Evolutionary conservation across 2,329 filamentous ascomycete species (phyloP), one percentile per base, ranked within the genome.

Genomic region (Metarhizium humberi): DNA sequence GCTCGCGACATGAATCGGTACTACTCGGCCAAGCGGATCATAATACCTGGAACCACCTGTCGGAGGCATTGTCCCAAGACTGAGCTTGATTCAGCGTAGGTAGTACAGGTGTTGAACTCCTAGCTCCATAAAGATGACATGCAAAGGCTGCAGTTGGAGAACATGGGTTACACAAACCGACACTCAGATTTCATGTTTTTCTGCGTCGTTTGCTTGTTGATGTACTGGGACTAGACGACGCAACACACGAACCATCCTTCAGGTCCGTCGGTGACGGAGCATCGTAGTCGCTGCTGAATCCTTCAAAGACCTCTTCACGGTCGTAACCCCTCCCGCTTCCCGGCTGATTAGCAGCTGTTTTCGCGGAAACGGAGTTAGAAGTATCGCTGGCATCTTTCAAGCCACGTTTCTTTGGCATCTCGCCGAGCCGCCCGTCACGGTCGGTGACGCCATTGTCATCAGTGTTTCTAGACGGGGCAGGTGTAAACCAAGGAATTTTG

Each of bases 401-500:
- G 63, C 85, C 85, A 64, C 92, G 87, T 73, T 95, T 89, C 72
- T 84, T 86, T 46, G 82, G 83, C 85, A 95, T 96, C 71, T 96
- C 90, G 18, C 92, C 92, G 0, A 95, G 75, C 61, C 84, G 81
- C 13, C 91, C 91, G 58, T 88, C 81, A 50, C 91, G 82, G 5
- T 89, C 88, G 58, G 85, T 82, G n/a, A 86, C 73, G 42, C 71
- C 73, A 36, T 74, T 74, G 11, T 73, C 72, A 14, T 73, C 75
- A 6, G 75, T 75, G 10, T 81, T 79, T 3, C 74, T 73, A 14
- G 73, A 75, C 2, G 92, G 90, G 10, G 91, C 86, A 8, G 90
- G 85, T 0, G 89, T 94, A 67, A 91, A 99, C 94, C 95, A 99
- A 1, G 94, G 94, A 30, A 97, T 89, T 73, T 92, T 96, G 55